A percentile compares a stretch with the other conserved stretches of the same genome.
These are phyloP conservation scores for Naganishia vishniacii DNA, from an alignment of 768 basidiomycete genomes.

Conservation along the genomic window DNA sequence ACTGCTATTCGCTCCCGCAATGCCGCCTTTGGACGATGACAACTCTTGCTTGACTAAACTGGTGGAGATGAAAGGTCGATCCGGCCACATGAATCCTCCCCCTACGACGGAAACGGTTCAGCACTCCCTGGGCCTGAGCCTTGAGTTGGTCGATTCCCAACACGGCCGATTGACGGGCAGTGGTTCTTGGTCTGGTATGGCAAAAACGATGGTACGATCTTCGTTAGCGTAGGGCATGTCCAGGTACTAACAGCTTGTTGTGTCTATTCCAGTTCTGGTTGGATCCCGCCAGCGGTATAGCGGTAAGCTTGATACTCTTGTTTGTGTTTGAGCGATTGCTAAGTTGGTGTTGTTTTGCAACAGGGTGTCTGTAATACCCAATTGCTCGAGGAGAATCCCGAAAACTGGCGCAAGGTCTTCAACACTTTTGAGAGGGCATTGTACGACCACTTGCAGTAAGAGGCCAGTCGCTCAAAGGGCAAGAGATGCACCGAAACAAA, in stretches of 20 bases:
- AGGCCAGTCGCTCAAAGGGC: not conserved
- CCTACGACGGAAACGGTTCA: constrained; percentile 13
- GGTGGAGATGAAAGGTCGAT: constrained; percentile 12
- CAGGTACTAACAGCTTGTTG: constrained; percentile 4
- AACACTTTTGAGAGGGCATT: constrained; percentile 30
- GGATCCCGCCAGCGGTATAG: constrained; percentile 37
- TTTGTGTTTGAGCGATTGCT: not conserved
- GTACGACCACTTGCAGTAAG: constrained; percentile 25
- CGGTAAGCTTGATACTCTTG: constrained; percentile 26
- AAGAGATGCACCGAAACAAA: too few species aligned
- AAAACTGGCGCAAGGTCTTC: constrained; percentile 28
- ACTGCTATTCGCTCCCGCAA: constrained; percentile 32
- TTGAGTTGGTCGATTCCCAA: constrained; percentile 30
- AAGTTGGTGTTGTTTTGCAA: not conserved
- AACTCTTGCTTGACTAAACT: constrained; percentile 1
- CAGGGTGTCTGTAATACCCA: constrained; percentile 34
- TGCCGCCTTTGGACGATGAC: constrained; percentile 7
- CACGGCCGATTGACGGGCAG: constrained; percentile 33
- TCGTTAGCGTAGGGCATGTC: not conserved
- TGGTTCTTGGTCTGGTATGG: constrained; percentile 37
- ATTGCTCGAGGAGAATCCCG: constrained; percentile 27
- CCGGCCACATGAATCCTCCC: not conserved
- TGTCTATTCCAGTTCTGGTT: constrained; percentile 34
- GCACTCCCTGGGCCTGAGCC: constrained; percentile 34
- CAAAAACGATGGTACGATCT: constrained; percentile 19